Base-by-base conservation (phyloP, 2,329 filamentous ascomycete genomes). In the Passalora sequoiae region DNA sequence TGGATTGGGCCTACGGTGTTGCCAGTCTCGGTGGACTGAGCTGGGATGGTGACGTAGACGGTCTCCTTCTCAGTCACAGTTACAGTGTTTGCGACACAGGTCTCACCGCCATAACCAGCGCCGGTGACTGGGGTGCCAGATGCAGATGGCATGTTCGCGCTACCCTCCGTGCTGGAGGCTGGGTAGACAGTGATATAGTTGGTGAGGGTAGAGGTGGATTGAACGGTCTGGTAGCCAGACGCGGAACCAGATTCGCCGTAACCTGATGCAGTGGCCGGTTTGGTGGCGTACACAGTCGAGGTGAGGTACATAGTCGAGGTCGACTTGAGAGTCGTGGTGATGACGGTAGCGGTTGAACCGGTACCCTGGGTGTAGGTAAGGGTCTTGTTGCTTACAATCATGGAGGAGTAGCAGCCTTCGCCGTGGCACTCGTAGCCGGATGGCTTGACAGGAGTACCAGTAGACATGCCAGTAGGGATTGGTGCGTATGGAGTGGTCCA, bases 61-160 rank as follows among this genome's bases (percentile, higher is more conserved):
- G 58, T 63, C 51, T 60, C 58, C 48, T 56, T 58, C 53, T 57
- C 58, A 17, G 61, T 64, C 22, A 60, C 60, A 22, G 62, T 65
- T 25, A 62, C 59, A 31, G 61, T 64, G 39, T 35, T 45, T 22
- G 51, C 47, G 16, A 46, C 58, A 47, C 60, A 62, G 28, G 45
- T 47, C 41, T 49, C 53, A 36, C 36, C 39, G 40, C 20, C n/a
- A 13, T 28, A 16, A 12, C 19, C 40, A 28, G 40, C 31, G 27
- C 12, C n/a, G 12, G 25, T 29, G 32, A 15, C 15, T 27, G 50
- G 49, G 19, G 43, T 31, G 40, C 42, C 43, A 20, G 35, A 27
- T 24, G 39, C 33, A 16, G 32, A 38, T 24, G 30, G 21, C 30
- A 9, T 19, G 13, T 5, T 4, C 2, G 21, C 40, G 45, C 45